Evolutionary conservation across 176 grass and related monocot species (phyloP).

Genomic region (Cenchrus fungigraminus): DNA sequence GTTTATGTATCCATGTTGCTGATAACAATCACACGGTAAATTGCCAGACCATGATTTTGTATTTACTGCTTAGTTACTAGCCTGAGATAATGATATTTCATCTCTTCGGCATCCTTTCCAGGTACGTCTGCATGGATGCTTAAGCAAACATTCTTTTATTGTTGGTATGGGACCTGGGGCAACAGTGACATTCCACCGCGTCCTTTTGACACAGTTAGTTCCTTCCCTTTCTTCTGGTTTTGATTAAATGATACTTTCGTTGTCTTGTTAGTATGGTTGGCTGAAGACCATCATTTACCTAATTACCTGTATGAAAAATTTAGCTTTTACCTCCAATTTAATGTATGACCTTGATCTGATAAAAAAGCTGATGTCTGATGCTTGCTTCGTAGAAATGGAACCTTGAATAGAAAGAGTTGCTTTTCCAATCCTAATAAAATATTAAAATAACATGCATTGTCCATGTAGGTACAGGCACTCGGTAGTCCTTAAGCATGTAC

Average conservation of each 20-base stretch:
- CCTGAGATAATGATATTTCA: conserved; percentile 24
- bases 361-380: not conserved
- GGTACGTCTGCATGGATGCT: conserved; percentile 69
- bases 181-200: conserved; percentile 67
- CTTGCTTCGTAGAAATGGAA: conserved; percentile 27
- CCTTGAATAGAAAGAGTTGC: conserved; percentile 5
- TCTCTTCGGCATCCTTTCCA: conserved; percentile 51
- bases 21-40: conserved; percentile 78
- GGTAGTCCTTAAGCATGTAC: not conserved
- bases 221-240: conserved; percentile 38
- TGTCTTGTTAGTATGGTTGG: conserved; percentile 26
- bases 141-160: conserved; percentile 60
- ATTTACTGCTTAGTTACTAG: conserved; percentile 27
- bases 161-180: conserved; percentile 77
- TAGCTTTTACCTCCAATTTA: conserved; percentile 24
- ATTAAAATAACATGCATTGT: not conserved
- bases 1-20: conserved; percentile 75
- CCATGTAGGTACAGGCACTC: not conserved
- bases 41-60: conserved; percentile 28
- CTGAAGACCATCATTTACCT: not conserved
- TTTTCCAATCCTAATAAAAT: not conserved
- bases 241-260: conserved; percentile 23
- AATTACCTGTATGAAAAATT: conserved; percentile 1
- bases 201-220: conserved; percentile 69
- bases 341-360: not conserved